phyloP scores from a whole-genome alignment of 371 early-diverging fungal species.

The Conidiobolus incongruus region DNA sequence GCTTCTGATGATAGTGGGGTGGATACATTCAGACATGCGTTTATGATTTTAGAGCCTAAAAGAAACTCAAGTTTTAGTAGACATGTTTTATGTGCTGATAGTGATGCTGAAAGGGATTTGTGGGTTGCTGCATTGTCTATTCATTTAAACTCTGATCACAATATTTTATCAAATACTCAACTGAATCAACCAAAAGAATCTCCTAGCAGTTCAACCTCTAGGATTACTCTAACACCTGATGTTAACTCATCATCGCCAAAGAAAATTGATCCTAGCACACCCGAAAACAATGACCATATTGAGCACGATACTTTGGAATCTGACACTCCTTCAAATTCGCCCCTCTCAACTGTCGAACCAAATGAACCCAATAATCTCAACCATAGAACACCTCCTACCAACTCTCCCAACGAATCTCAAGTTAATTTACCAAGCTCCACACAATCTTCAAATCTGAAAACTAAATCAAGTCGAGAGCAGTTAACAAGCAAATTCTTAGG shows the following conservation, averaged over 20 bases:
- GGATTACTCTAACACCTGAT: too few species aligned
- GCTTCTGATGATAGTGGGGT: constrained; percentile 9
- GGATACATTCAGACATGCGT: constrained; percentile 42
- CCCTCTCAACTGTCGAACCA: too few species aligned
- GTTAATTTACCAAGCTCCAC: too few species aligned
- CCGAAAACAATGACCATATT: not conserved
- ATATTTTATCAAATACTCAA: too few species aligned
- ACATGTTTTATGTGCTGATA: constrained; percentile 70
- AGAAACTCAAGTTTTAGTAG: constrained; percentile 24
- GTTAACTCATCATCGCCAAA: constrained; percentile 6
- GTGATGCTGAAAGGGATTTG: constrained; percentile 60
- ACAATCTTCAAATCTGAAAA: not conserved
- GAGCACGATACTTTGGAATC: not conserved
- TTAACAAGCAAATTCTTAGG: not conserved
- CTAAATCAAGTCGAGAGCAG: constrained; percentile 1
- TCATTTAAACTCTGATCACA: too few species aligned
- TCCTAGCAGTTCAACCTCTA: constrained; percentile 9
- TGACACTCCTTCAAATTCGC: too few species aligned
- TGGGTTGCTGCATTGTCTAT: constrained; percentile 39
- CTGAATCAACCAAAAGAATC: too few species aligned
- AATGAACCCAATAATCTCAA: too few species aligned
- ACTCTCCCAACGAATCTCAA: too few species aligned
- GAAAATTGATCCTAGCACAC: constrained; percentile 7
- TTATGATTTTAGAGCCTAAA: constrained; percentile 48
- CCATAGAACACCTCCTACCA: too few species aligned